These are phyloP conservation scores for Pisolithus sp. DNA, from an alignment of 768 basidiomycete genomes.

Conservation along the genomic window DNA sequence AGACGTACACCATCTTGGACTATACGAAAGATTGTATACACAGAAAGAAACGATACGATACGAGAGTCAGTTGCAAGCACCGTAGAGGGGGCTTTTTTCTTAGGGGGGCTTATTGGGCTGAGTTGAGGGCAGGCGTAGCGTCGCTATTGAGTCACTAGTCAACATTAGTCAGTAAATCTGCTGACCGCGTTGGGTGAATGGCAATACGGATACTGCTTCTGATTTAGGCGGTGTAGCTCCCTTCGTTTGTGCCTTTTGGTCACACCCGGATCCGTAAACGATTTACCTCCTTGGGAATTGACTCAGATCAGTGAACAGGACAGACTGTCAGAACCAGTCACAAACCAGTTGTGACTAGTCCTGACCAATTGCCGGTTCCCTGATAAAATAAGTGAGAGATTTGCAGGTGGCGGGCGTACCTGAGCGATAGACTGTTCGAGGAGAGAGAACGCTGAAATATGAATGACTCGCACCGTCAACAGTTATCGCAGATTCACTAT, in stretches of 20 bases:
- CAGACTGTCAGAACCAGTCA: too few species aligned
- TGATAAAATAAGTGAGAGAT: too few species aligned
- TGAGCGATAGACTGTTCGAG: slow-evolving; percentile 6
- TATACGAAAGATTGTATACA: slow-evolving; percentile 26
- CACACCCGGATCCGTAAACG: slow-evolving; percentile 9
- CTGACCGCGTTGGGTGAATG: too few species aligned
- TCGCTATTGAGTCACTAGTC: background rate
- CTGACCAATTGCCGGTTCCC: too few species aligned
- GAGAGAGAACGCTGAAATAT: slow-evolving; percentile 21
- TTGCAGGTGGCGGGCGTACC: slow-evolving; percentile 10
- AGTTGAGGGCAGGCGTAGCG: slow-evolving; percentile 36
- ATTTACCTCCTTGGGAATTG: slow-evolving; percentile 18
- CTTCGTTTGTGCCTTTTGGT: slow-evolving; percentile 32
- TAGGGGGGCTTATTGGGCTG: slow-evolving; percentile 35
- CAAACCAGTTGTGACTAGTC: too few species aligned
- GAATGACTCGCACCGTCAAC: slow-evolving; percentile 33
- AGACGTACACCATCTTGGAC: slow-evolving; percentile 76
- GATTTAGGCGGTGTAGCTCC: slow-evolving; percentile 28
- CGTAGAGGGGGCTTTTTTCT: slow-evolving; percentile 6
- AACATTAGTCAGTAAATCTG: background rate
- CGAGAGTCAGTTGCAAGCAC: slow-evolving; percentile 13
- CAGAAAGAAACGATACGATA: slow-evolving; percentile 14
- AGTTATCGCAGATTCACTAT: slow-evolving; percentile 29
- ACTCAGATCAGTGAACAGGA: too few species aligned
- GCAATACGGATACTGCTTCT: slow-evolving; percentile 40